A percentile compares a stretch with the other conserved stretches of the same genome.
These are phyloP conservation scores for Acorus gramineus DNA, from an alignment of 106 monocot genomes.

Conservation along the genomic window DNA sequence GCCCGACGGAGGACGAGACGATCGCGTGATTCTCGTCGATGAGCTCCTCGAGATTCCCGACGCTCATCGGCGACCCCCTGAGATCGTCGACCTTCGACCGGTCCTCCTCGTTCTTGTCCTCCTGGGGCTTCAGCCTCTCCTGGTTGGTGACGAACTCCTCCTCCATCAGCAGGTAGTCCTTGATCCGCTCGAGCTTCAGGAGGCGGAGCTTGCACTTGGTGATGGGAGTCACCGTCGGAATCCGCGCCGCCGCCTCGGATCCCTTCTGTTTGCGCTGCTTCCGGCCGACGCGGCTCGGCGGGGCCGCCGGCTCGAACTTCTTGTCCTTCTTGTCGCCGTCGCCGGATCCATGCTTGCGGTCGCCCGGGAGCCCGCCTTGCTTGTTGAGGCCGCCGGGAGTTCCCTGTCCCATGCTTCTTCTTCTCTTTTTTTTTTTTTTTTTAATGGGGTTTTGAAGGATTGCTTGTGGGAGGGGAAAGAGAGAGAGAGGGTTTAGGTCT, in stretches of 20 bases:
- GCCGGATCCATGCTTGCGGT: constrained; percentile 21
- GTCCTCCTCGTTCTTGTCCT: constrained; percentile 97
- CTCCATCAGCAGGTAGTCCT: constrained; percentile 94
- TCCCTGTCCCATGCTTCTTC: constrained; percentile 42
- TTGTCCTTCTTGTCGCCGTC: constrained; percentile 56
- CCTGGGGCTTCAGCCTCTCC: constrained; percentile 82
- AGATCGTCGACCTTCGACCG: constrained; percentile 94
- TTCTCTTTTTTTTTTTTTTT: no score
- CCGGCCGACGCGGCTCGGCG: constrained; percentile 80
- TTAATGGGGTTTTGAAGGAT: no score
- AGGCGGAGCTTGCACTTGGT: constrained; percentile 91
- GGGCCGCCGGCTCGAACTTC: constrained; percentile 87
- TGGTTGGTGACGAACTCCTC: constrained; percentile 92
- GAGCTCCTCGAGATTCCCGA: constrained; percentile 92
- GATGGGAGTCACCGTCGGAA: constrained; percentile 72
- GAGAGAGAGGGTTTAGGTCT: no score
- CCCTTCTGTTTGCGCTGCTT: constrained; percentile 97
- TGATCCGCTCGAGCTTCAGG: constrained; percentile 89
- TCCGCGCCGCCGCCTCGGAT: constrained; percentile 72
- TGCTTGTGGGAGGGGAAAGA: no score
- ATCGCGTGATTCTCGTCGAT: constrained; percentile 98
- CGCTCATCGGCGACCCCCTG: constrained; percentile 92
- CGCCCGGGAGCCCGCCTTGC: constrained; percentile 38
- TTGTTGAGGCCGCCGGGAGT: constrained; percentile 47
- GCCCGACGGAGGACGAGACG: constrained; percentile 88